Evolutionary conservation across 129 eudicot genomes (phyloP), one percentile per base, ranked within the genome.

Genomic region (Escallonia herrerae): DNA sequence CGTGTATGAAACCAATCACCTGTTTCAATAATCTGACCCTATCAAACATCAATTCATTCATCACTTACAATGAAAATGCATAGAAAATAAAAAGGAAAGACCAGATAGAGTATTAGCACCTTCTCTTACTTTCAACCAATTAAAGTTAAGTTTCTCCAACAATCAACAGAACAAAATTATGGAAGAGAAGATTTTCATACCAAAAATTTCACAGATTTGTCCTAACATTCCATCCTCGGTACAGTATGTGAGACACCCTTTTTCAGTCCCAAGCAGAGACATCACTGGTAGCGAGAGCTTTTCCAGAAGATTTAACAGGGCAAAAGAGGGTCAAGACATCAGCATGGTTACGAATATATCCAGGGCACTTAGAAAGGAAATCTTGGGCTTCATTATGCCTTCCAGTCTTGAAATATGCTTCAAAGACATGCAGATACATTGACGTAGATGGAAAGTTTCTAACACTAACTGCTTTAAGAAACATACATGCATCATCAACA

Each of bases 341-440:
- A 49, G 86, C 83, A 67, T 87, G 70, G 70, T 87, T 83, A 15
- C 83, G 79, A 37, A 91, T 75, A 69, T 64, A 70, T 14, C 74
- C 55, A 4, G 97, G 97, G 75, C 97, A 87, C 74, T 62, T 77
- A 3, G 88, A 71, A 62, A 91, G 97, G 63, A 87, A 64, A 63
- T 76, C 81, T 62, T 85, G 97, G 3, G 96, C 97, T 71, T 81
- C 89, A 46, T 15, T 76, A 11, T 58, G 76, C 74, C 86, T 91
- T 68, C 89, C 95, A 41, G 90, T 89, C 69, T 84, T 67, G 13
- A 81, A 78, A 69, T 80, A 85, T 4, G 96, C 95, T 70, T 79
- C 84, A 71, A 91, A 87, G 39, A 87, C 68, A 57, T 75, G 77
- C 9, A 81, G 44, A 42, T 73, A 91, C 47, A 87, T 84, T 12